These are phyloP conservation scores for Debaryomycetaceae sp. DNA, from an alignment of 1,139 yeast genomes.

Conservation along the genomic window DNA sequence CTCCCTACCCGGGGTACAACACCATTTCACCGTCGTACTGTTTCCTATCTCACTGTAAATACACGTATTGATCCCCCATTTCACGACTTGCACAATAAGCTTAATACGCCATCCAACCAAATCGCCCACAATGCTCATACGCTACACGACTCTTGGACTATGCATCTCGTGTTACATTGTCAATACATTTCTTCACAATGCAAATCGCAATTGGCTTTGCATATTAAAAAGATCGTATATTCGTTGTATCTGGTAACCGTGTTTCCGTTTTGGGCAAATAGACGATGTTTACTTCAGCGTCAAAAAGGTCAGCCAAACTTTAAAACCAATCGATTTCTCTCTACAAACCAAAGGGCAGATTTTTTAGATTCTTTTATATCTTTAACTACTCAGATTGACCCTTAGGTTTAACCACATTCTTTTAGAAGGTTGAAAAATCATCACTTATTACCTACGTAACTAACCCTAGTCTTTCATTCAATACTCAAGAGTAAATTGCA, in stretches of 20 bases:
- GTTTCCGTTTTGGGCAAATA: background rate
- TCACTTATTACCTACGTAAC: slow-evolving; percentile 5
- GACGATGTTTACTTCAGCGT: background rate
- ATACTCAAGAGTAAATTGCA: slow-evolving; percentile 1
- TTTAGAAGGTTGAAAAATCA: background rate
- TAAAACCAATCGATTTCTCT: background rate
- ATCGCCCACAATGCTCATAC: background rate
- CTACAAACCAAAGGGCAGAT: no score
- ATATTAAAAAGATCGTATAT: background rate
- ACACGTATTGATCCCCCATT: background rate
- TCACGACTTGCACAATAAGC: background rate
- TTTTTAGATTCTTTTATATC: background rate
- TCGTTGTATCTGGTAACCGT: background rate
- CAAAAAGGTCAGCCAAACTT: no score
- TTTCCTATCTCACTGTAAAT: background rate
- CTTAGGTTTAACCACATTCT: background rate
- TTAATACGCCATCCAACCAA: background rate
- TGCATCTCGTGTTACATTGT: background rate
- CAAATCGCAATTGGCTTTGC: background rate
- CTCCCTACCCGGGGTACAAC: background rate
- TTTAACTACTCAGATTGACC: no score
- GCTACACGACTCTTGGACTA: background rate
- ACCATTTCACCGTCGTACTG: background rate
- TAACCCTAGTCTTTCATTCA: slow-evolving; percentile 32
- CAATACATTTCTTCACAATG: background rate